Evolutionary conservation across 2,329 filamentous ascomycete species (phyloP), one percentile per base, ranked within the genome.

Genomic region (Aschersonia sp.): DNA sequence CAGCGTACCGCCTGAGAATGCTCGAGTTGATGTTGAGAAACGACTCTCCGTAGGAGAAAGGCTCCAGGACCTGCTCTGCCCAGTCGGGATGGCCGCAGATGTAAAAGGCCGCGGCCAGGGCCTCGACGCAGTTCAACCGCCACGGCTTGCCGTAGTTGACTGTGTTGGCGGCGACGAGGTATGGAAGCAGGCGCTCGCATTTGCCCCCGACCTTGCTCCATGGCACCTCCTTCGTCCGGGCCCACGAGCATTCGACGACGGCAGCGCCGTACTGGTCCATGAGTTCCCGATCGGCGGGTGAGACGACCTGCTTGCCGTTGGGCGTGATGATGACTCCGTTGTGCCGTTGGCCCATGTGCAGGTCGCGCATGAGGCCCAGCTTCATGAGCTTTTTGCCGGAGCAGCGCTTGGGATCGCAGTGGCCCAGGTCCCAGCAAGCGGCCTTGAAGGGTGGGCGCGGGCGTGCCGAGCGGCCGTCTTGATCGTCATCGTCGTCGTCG

Each of bases 91-190:
- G 87, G 5, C 92, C 87, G 57, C 90, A 97, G 53, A 98, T 98
- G 58, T 77, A 86, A 60, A 94, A 98, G 29, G 86, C 87, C 4
- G 92, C 90, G 0, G 88, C 92, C 44, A 98, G 71, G 4, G 92
- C 92, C 69, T 98, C 92, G 32, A 88, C 92, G 58, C 92, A 98
- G 65, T 98, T 98, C 52, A 98, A 65, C 47, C 89, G 75, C 86
- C 89, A 95, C 5, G 92, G 92, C 59, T 87, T 86, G 51, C 92
- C 92, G 66, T 98, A 98, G 68, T 98, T 98, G 59, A 95, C 92
- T 1, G 85, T 84, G 63, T 98, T 98, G 44, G 92, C 92, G 5
- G 92, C 92, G 45, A 98, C 89, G 6, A 98, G 80, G 63, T 98
- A 98, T 0, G 92, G 92, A 48, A 98, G 70, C 53, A 95, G 65